Evolutionary conservation across 495 filamentous ascomycete species (phyloP).

Genomic region (Stereocaulon alpinum): DNA sequence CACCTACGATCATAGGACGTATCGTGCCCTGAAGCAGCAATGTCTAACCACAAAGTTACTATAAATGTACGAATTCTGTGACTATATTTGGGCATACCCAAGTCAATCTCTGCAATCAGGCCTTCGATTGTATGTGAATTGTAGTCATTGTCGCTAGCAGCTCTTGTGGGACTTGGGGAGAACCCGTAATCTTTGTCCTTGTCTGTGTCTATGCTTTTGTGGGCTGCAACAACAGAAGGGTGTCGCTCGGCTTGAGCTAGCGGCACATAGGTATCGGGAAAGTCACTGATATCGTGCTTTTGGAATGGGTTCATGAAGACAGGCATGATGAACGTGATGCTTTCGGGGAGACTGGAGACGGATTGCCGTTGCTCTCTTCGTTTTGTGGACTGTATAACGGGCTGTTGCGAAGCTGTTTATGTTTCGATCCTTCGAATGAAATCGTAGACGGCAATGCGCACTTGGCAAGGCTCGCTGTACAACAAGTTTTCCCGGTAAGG

Average conservation of each 20-base stretch:
- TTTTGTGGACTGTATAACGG: too few species aligned
- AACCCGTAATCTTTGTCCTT: conserved; percentile 19
- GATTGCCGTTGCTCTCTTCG: not conserved
- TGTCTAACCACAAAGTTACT: conserved; percentile 20
- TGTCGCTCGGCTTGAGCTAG: conserved; percentile 35
- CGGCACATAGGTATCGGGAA: conserved; percentile 43
- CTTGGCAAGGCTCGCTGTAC: not conserved
- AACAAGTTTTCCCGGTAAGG: not conserved
- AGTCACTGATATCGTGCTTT: conserved; percentile 37
- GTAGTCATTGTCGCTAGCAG: conserved; percentile 18
- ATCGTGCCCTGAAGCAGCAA: conserved; percentile 37
- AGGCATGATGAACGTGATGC: conserved; percentile 21
- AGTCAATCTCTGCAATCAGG: conserved; percentile 39
- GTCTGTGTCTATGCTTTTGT: conserved; percentile 29
- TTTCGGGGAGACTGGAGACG: not conserved
- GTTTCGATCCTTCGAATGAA: not conserved
- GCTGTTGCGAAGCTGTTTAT: not conserved
- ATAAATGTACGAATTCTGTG: not conserved
- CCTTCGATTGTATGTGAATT: conserved; percentile 36
- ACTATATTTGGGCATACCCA: not conserved
- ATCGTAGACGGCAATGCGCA: not conserved
- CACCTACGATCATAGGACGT: conserved; percentile 46
- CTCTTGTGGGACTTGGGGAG: conserved; percentile 21
- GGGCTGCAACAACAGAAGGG: conserved; percentile 20
- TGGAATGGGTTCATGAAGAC: conserved; percentile 41